A percentile compares a stretch with the other conserved stretches of the same genome.
phyloP scores from a whole-genome alignment of 106 monocot species.

The Phalaenopsis equestris region DNA sequence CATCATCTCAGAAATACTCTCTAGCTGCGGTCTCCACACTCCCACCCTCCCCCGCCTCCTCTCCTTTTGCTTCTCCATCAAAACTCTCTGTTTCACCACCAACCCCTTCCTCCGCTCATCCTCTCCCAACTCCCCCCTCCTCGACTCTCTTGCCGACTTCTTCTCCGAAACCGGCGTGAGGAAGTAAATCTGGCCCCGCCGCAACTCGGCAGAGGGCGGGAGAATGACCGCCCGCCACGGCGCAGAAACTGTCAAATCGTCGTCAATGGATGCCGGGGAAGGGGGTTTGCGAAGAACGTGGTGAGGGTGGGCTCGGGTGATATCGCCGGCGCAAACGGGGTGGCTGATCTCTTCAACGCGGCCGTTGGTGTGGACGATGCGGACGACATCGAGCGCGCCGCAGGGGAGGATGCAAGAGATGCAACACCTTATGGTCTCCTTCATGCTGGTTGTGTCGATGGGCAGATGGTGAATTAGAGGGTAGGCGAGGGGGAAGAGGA shows the following conservation, averaged over 20 bases:
- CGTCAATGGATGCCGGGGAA: conserved; percentile 25
- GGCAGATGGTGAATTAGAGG: not conserved
- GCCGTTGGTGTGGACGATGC: conserved; percentile 83
- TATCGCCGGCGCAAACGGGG: conserved; percentile 53
- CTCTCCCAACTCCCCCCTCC: conserved; percentile 34
- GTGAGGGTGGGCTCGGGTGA: conserved; percentile 68
- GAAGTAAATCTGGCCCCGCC: conserved; percentile 86
- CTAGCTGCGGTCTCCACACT: conserved; percentile 81
- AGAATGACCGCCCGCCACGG: conserved; percentile 24
- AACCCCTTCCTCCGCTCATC: conserved; percentile 51
- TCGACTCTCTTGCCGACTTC: conserved; percentile 9
- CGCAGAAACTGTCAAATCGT: not conserved
- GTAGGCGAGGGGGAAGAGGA: not conserved
- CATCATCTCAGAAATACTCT: conserved; percentile 71
- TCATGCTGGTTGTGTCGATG: conserved; percentile 13
- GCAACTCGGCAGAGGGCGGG: conserved; percentile 68
- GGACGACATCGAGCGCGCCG: conserved; percentile 83
- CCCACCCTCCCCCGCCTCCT: conserved; percentile 57
- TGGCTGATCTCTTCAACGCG: conserved; percentile 77
- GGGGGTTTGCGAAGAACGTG: conserved; percentile 74
- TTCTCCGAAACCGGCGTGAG: conserved; percentile 40
- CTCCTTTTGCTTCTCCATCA: conserved; percentile 26
- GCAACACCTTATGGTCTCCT: conserved; percentile 79
- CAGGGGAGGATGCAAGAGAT: conserved; percentile 94
- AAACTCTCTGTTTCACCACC: conserved; percentile 3